phyloP scores from a whole-genome alignment of 2,329 filamentous ascomycete species.

The Clonostachys rosea region DNA sequence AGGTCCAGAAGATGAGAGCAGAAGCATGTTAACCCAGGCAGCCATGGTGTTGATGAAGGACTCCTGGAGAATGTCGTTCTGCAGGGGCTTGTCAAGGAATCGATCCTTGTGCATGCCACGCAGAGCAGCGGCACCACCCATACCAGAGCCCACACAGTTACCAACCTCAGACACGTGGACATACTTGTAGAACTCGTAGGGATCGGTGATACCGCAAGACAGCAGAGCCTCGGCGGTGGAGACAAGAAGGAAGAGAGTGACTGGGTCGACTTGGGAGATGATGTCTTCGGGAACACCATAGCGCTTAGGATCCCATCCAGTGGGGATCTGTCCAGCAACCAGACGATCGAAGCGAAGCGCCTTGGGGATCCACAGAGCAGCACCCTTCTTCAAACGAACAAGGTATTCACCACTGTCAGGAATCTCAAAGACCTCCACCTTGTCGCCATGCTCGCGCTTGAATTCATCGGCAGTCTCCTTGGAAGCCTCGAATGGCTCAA shows the following conservation, averaged over 20 bases:
- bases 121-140: constrained; percentile 88
- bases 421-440: constrained; percentile 96
- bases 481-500: constrained; percentile 94
- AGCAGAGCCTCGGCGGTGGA: constrained; percentile 89
- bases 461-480: constrained; percentile 98
- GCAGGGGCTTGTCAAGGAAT: constrained; percentile 92
- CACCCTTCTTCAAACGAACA: constrained; percentile 92
- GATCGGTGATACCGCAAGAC: constrained; percentile 92
- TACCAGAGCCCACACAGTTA: constrained; percentile 97
- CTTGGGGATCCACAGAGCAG: constrained; percentile 92
- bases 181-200: constrained; percentile 99
- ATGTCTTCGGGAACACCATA: constrained; percentile 98
- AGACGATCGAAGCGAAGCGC: constrained; percentile 95
- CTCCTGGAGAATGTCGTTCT: constrained; percentile 98
- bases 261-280: constrained; percentile 93
- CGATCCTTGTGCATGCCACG: constrained; percentile 98
- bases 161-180: constrained; percentile 96
- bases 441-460: constrained; percentile 93
- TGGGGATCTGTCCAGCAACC: constrained; percentile 94
- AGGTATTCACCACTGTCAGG: constrained; percentile 91
- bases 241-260: constrained; percentile 91
- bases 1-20: constrained; percentile 92
- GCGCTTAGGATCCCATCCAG: constrained; percentile 92
- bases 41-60: constrained; percentile 99
- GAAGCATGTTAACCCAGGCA: constrained; percentile 98